Evolutionary conservation across 345 rosid species (phyloP).

Genomic region (Murraya paniculata): DNA sequence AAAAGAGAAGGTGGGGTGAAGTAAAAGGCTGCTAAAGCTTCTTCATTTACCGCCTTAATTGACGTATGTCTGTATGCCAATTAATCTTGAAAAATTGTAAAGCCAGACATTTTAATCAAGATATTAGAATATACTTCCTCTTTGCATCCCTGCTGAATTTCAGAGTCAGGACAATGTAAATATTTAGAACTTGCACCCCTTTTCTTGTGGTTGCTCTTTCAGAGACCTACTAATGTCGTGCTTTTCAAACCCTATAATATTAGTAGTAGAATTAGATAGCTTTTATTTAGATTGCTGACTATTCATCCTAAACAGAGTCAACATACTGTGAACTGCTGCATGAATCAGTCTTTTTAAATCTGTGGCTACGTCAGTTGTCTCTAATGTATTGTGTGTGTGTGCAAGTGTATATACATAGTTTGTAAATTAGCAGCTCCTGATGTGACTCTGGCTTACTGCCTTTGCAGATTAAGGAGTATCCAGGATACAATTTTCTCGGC

Average conservation of each 20-base stretch:
- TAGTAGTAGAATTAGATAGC: background rate
- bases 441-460: background rate
- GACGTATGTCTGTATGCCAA: background rate
- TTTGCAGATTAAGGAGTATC: slow-evolving; percentile 68
- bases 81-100: background rate
- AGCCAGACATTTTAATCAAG: background rate
- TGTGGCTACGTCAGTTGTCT: background rate
- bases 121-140: background rate
- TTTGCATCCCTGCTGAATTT: background rate
- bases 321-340: background rate
- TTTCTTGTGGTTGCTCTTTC: background rate
- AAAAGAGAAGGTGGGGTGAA: background rate
- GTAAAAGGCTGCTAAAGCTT: background rate
- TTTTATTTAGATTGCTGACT: background rate
- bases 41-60: background rate
- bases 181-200: background rate
- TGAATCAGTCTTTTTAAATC: background rate
- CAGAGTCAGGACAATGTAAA: background rate
- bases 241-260: background rate
- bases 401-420: background rate
- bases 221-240: background rate
- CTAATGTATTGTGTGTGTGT: background rate
- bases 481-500: slow-evolving; percentile 66
- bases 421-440: slow-evolving; percentile 1
- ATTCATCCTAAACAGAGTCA: background rate